Evolutionary conservation across 352 stramenopile genomes (phyloP).

Genomic region (Peronospora tabacina): DNA sequence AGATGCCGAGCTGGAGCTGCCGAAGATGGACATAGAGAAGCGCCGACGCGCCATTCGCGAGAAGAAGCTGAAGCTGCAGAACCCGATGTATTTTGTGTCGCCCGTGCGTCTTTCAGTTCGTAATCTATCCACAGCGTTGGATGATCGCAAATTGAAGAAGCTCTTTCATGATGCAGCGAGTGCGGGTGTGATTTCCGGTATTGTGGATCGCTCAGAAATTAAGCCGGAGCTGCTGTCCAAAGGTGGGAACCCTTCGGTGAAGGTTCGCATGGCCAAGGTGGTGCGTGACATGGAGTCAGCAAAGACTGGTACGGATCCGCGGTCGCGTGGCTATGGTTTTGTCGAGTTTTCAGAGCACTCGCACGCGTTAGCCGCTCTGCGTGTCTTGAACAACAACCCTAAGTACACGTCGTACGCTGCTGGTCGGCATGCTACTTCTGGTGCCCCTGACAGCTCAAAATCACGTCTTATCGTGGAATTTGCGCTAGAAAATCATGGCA

Average conservation of each 20-base stretch:
- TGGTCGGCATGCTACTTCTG: slow-evolving; percentile 33
- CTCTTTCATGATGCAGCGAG: slow-evolving; percentile 80
- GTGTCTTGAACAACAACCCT: slow-evolving; percentile 97
- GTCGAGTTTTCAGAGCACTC: slow-evolving; percentile 96
- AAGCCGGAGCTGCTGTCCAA: slow-evolving; percentile 52
- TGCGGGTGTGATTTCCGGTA: slow-evolving; percentile 51
- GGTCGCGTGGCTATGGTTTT: slow-evolving; percentile 87
- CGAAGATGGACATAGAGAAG: slow-evolving; percentile 92
- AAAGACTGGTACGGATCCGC: slow-evolving; percentile 49
- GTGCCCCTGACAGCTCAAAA: slow-evolving; percentile 44
- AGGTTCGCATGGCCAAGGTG: slow-evolving; percentile 79
- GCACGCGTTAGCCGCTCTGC: slow-evolving; percentile 92
- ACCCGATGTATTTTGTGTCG: slow-evolving; percentile 96
- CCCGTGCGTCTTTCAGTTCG: slow-evolving; percentile 90
- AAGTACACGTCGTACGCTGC: slow-evolving; percentile 71
- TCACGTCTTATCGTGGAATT: slow-evolving; percentile 87
- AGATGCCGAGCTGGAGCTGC: slow-evolving; percentile 76
- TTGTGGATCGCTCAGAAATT: slow-evolving; percentile 79
- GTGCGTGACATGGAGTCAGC: slow-evolving; percentile 65
- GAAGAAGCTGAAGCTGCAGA: slow-evolving; percentile 96
- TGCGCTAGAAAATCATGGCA: slow-evolving; percentile 83
- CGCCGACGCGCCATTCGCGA: slow-evolving; percentile 87
- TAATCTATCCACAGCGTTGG: slow-evolving; percentile 84
- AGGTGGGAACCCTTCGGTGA: slow-evolving; percentile 37
- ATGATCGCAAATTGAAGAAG: slow-evolving; percentile 89